A percentile compares a stretch with the other conserved stretches of the same genome.
phyloP scores from a whole-genome alignment of 345 rosid species.

The Eucalyptus microcorys region DNA sequence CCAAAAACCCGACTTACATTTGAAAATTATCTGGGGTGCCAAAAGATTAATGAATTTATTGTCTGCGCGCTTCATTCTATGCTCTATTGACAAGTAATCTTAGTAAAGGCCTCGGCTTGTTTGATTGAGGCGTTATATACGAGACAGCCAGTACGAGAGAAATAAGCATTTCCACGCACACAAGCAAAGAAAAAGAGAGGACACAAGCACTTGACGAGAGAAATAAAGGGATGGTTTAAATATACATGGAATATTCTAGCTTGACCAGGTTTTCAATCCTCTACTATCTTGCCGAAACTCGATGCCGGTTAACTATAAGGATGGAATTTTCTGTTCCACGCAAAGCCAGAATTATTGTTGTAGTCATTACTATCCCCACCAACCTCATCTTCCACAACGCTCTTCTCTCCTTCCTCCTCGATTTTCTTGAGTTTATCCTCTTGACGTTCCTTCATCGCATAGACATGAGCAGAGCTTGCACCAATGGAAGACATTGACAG shows the following conservation, averaged over 20 bases:
- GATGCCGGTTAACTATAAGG: not conserved
- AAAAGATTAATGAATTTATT: not conserved
- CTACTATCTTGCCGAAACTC: not conserved
- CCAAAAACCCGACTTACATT: not conserved
- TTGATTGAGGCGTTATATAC: not conserved
- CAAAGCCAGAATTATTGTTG: not conserved
- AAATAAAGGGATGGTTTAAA: not conserved
- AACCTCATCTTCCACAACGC: not conserved
- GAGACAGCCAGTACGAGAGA: not conserved
- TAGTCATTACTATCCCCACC: not conserved
- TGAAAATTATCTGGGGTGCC: not conserved
- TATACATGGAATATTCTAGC: not conserved
- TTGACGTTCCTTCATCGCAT: slow-evolving; percentile 9
- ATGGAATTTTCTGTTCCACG: not conserved
- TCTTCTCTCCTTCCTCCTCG: not conserved
- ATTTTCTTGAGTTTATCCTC: slow-evolving; percentile 10
- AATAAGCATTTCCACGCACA: not conserved
- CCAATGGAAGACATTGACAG: slow-evolving; percentile 10
- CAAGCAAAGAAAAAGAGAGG: not conserved
- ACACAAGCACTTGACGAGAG: not conserved
- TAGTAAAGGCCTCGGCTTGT: not conserved
- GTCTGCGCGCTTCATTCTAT: not conserved
- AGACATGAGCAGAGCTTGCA: slow-evolving; percentile 9
- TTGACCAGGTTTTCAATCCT: not conserved
- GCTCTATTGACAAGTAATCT: not conserved